Base-by-base conservation (phyloP, 805 yeast genomes). In the Zygotorulaspora chibaensis region DNA sequence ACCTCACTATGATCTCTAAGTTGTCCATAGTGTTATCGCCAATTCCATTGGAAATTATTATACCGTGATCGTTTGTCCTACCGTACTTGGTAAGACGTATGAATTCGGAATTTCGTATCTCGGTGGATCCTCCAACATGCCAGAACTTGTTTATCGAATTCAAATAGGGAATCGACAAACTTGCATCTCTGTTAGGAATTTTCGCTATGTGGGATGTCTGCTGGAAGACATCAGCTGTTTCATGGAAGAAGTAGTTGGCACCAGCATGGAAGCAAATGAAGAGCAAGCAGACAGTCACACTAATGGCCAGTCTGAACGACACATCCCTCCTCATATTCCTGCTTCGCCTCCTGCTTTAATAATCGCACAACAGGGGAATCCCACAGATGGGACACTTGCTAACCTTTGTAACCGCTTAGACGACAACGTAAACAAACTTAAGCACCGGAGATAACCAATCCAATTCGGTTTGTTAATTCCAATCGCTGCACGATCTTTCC, bases 1-100 rank as follows among this genome's bases (percentile, higher is more conserved):
- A 58, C 20, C 48, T 51, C 8, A 55, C 53, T 5, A 46, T 47
- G 8, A 52, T 50, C 47, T 63, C 67, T 42, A 62, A 62, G 47
- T 63, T 62, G 52, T 62, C 56, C 16, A 63, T 59, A n/a, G 47
- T 53, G 46, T 61, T 62, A 43, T 63, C 67, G 17, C 67, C 67
- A 28, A 61, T 45, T 2, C 65, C 66, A 46, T 62, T 63, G 15
- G 67, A 63, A 17, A 63, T 46, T 15, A 63, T 38, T 8, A 53
- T 30, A 13, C 67, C 67, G 30, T 54, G 45, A 13, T 45, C 47
- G 16, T 53, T 47, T 7, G 50, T 42, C 8, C 47, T 40, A 13
- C 55, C 57, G 15, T 45, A 43, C 18, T 48, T 50, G 1, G 63
- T 56, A 17, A 63, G 48, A 38, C 54, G 51, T 6, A 63, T 49